Evolutionary conservation across 2,329 filamentous ascomycete species (phyloP).

Genomic region (Reticulascus tulasneorum): DNA sequence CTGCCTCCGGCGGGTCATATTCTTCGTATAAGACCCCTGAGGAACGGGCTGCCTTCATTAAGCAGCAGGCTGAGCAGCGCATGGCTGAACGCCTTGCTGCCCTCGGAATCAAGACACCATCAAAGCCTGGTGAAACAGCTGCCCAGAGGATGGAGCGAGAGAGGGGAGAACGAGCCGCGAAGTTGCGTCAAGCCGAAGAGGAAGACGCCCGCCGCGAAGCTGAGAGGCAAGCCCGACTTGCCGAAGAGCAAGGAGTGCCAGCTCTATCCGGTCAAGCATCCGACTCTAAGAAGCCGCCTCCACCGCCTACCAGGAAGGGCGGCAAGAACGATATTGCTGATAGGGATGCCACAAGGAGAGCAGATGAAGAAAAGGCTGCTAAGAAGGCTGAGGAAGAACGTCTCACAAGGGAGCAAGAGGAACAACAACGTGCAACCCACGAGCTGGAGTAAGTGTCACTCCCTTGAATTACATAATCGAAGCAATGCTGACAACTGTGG

Average conservation of each 20-base stretch:
- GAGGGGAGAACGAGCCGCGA: conserved; percentile 79
- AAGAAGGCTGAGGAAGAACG: conserved; percentile 64
- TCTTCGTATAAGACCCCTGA: conserved; percentile 85
- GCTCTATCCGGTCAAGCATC: conserved; percentile 46
- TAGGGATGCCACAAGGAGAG: conserved; percentile 50
- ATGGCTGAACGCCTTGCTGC: conserved; percentile 96
- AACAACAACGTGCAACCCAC: conserved; percentile 68
- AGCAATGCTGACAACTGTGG: conserved; percentile 21
- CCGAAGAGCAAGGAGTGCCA: conserved; percentile 68
- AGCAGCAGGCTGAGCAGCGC: conserved; percentile 92
- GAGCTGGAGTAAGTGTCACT: conserved; percentile 72
- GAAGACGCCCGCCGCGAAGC: conserved; percentile 86
- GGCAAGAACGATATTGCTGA: conserved; percentile 56
- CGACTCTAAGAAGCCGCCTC: conserved; percentile 64
- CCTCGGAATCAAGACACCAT: conserved; percentile 80
- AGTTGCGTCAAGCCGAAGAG: conserved; percentile 84
- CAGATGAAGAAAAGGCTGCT: conserved; percentile 51
- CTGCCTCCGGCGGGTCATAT: conserved; percentile 63
- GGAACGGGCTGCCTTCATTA: conserved; percentile 92
- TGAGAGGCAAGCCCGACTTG: conserved; percentile 78
- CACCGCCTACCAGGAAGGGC: conserved; percentile 75
- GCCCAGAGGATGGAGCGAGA: conserved; percentile 87
- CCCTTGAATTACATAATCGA: conserved; percentile 12
- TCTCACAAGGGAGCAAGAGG: conserved; percentile 67
- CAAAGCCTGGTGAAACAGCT: conserved; percentile 74